These are phyloP conservation scores for Apiotrichum gamsii DNA, from an alignment of 1,284 basidiomycete species.

Conservation along the genomic window DNA sequence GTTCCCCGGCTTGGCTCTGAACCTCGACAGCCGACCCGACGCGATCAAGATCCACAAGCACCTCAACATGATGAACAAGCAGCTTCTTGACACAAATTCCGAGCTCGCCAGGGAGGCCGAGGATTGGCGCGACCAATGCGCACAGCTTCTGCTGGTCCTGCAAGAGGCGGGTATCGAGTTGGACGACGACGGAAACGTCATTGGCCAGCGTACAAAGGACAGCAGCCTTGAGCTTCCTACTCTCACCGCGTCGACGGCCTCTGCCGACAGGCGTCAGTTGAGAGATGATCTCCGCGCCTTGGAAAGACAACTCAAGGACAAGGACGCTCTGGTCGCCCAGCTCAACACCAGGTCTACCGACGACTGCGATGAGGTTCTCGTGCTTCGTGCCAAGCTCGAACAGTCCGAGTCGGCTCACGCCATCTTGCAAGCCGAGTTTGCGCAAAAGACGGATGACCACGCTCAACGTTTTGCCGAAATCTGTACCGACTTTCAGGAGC, in stretches of 20 bases:
- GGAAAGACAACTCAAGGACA: slow-evolving; percentile 26
- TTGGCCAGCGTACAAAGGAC: background rate
- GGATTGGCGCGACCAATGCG: slow-evolving; percentile 37
- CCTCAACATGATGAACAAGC: slow-evolving; percentile 45
- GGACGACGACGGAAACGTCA: slow-evolving; percentile 17
- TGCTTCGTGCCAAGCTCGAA: slow-evolving; percentile 19
- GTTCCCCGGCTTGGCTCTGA: slow-evolving; percentile 2
- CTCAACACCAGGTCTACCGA: slow-evolving; percentile 13
- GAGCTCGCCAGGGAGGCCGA: slow-evolving; percentile 38
- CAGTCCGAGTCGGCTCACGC: slow-evolving; percentile 21
- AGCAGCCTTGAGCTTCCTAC: background rate
- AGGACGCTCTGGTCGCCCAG: slow-evolving; percentile 24
- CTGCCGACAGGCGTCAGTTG: background rate
- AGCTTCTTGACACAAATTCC: slow-evolving; percentile 37
- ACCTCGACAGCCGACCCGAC: slow-evolving; percentile 34
- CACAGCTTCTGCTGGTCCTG: slow-evolving; percentile 23
- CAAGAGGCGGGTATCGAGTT: slow-evolving; percentile 31
- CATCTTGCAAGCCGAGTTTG: slow-evolving; percentile 27
- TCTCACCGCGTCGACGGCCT: background rate
- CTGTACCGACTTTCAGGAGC: slow-evolving; percentile 31
- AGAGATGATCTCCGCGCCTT: slow-evolving; percentile 18
- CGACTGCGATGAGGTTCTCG: background rate
- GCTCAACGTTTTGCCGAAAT: slow-evolving; percentile 37
- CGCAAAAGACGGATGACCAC: slow-evolving; percentile 37
- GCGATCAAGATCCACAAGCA: slow-evolving; percentile 46